These are phyloP conservation scores for Pseudogymnoascus sp. DNA, from an alignment of 2,329 filamentous ascomycete species.

Conservation along the genomic window DNA sequence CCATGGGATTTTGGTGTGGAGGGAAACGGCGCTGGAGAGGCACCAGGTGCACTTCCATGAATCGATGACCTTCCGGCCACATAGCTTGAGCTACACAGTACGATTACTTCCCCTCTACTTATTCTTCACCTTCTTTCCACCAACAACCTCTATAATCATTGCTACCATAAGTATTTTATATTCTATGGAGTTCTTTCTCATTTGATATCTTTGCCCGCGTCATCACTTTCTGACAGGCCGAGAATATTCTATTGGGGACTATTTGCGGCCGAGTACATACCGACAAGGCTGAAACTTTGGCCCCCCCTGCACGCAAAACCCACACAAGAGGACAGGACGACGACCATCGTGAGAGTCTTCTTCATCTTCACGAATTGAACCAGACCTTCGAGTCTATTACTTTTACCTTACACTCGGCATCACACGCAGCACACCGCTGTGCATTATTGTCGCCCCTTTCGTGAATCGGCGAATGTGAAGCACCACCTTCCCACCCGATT, in stretches of 20 bases:
- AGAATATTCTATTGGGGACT: slow-evolving; percentile 5
- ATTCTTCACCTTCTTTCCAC: background rate
- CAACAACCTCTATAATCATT: background rate
- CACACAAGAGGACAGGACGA: background rate
- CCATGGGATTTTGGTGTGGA: background rate
- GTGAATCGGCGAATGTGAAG: background rate
- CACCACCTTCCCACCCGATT: background rate
- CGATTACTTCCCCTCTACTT: background rate
- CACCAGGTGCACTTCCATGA: background rate
- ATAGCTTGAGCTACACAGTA: background rate
- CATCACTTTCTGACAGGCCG: background rate
- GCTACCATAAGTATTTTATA: slow-evolving; percentile 1
- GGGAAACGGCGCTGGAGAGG: background rate
- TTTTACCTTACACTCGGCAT: background rate
- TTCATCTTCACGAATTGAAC: background rate
- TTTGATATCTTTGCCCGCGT: background rate
- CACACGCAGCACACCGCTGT: background rate
- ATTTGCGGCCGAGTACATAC: background rate
- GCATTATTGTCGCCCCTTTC: background rate
- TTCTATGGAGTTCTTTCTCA: background rate
- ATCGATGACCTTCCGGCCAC: background rate
- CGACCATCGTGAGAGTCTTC: background rate
- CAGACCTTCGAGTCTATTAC: background rate
- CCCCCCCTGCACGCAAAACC: background rate
- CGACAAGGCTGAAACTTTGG: background rate